Base-by-base conservation (phyloP, 768 basidiomycete genomes). In the Hydnomerulius pinastri region DNA sequence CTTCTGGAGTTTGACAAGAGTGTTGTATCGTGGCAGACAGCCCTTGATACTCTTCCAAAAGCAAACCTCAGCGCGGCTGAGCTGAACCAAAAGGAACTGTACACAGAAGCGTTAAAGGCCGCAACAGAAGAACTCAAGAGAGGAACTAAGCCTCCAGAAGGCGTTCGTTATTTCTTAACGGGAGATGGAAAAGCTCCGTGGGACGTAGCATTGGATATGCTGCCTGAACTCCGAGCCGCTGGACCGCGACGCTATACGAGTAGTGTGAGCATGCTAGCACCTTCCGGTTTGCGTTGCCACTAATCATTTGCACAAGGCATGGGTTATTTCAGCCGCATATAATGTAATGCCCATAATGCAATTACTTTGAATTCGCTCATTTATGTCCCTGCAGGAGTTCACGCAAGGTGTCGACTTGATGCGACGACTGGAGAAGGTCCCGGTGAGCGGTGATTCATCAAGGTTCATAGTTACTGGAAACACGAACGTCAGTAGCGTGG, bases 11-110 rank as follows among this genome's bases (percentile, higher is more conserved):
- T 43, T 24, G 27, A 36, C 9, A 15, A 32, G 6, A 40, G 60
- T 27, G 43, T 62, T 9, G n/a, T 30, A 3, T 24, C 48, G 1
- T 64, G 50, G 59, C 54, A 70, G 30, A 64, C 55, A 9, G 76
- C 72, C 0, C 41, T 75, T 4, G 41, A 53, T 1, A 66, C 63
- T 23, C 62, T 76, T 3, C 54, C 67, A 0, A 50, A 46, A 6
- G 61, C 66, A 7, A 58, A 61, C 30, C 66, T 72, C 1, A 66
- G 62, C 6, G 51, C 62, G 2, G 55, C 60, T 2, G 67, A 78
- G 25, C 53, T 63, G 53, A 62, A 57, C 27, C 72, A 76, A 39
- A 70, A 68, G 41, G 54, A 56, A 2, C 72, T 74, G 51, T 75
- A 73, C 46, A 48, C 60, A 7, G 60, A 59, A 1, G 61, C 63